Evolutionary conservation across 352 stramenopile genomes (phyloP).

Genomic region (Globisporangium radiosum): DNA sequence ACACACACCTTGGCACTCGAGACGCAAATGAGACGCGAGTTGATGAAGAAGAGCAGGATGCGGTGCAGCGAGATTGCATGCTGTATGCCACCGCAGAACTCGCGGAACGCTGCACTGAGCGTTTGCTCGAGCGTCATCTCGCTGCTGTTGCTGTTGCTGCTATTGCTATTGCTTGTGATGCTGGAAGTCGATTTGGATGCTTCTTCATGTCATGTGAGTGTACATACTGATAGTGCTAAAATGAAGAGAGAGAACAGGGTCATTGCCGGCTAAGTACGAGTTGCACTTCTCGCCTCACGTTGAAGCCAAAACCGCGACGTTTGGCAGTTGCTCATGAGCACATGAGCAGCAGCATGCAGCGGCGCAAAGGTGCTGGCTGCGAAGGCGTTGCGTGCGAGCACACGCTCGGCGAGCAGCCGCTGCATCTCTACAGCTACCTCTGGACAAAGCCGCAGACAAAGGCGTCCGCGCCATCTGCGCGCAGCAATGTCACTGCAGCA

Average conservation of each 20-base stretch:
- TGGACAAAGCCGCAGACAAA: slow-evolving; percentile 33
- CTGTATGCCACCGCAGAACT: slow-evolving; percentile 83
- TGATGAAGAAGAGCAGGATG: slow-evolving; percentile 83
- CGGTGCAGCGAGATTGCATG: slow-evolving; percentile 81
- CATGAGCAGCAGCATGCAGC: slow-evolving; percentile 2
- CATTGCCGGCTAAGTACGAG: too few relatives aligned
- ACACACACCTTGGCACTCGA: slow-evolving; percentile 65
- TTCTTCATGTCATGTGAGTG: too few relatives aligned
- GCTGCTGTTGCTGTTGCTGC: neutral
- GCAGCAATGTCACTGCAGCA: neutral
- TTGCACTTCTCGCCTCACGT: too few relatives aligned
- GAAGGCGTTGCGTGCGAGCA: slow-evolving; percentile 63
- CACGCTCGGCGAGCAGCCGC: slow-evolving; percentile 45
- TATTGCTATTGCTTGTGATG: too few relatives aligned
- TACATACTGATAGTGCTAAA: too few relatives aligned
- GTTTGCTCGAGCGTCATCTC: slow-evolving; percentile 28
- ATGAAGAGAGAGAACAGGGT: too few relatives aligned
- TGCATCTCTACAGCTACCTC: slow-evolving; percentile 56
- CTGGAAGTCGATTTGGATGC: too few relatives aligned
- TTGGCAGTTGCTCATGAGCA: neutral
- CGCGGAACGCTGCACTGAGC: slow-evolving; percentile 60
- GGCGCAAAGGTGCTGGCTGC: slow-evolving; percentile 39
- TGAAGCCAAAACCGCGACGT: neutral
- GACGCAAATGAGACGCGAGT: slow-evolving; percentile 80
- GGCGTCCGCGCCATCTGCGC: neutral